phyloP scores from a whole-genome alignment of 345 rosid species.

The Trapa incisa region DNA sequence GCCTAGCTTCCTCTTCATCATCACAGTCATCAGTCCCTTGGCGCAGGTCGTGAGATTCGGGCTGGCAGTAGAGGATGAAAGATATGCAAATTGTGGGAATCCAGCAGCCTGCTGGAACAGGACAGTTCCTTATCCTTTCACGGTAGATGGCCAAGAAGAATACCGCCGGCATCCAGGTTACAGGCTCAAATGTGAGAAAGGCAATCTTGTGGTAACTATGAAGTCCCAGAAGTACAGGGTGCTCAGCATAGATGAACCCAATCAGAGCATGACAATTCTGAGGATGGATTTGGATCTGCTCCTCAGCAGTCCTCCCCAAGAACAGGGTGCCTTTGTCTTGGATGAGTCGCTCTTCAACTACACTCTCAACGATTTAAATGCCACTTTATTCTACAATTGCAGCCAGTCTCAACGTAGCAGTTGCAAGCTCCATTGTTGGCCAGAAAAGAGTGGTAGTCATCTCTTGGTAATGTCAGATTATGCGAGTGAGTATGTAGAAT shows the following conservation, averaged over 20 bases:
- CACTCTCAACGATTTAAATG: not conserved
- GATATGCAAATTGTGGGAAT: not conserved
- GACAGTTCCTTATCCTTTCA: slow-evolving; percentile 12
- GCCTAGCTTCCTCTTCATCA: not conserved
- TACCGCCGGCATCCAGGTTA: slow-evolving; percentile 14
- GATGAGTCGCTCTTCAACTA: not conserved
- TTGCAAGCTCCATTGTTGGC: not conserved
- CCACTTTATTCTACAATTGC: not conserved
- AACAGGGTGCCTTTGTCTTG: not conserved
- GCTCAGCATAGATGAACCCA: not conserved
- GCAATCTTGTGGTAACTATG: not conserved
- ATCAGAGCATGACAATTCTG: slow-evolving; percentile 6
- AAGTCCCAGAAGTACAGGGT: slow-evolving; percentile 3
- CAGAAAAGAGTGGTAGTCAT: too few species aligned
- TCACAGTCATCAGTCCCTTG: not conserved
- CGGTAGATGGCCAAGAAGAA: not conserved
- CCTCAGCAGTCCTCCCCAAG: not conserved
- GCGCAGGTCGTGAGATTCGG: not conserved
- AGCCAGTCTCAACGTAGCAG: too few species aligned
- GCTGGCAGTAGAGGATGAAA: not conserved
- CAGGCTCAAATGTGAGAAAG: slow-evolving; percentile 9
- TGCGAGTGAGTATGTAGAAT: too few species aligned
- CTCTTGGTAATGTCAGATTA: not conserved
- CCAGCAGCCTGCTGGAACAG: not conserved
- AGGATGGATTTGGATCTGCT: not conserved